These are phyloP conservation scores for Verticillium isaacii DNA, from an alignment of 2,329 filamentous ascomycete genomes.

Conservation along the genomic window DNA sequence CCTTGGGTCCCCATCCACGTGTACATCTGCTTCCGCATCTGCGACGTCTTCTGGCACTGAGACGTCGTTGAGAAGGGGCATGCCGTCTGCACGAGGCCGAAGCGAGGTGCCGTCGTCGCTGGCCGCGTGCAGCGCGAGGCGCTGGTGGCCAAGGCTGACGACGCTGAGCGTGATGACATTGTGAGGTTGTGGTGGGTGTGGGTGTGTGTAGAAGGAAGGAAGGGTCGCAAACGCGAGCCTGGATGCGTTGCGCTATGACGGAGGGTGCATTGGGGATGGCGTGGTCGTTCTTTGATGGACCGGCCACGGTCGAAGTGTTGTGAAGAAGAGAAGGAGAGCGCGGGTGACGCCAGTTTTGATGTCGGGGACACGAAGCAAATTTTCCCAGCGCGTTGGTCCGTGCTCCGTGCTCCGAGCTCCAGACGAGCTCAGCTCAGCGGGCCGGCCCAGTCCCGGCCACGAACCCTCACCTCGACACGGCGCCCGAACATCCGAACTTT, in stretches of 20 bases:
- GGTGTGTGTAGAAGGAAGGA: background rate
- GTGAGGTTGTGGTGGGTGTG: background rate
- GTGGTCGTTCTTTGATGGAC: background rate
- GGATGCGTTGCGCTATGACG: background rate
- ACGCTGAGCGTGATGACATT: conserved; percentile 4
- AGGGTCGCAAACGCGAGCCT: background rate
- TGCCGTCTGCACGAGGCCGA: conserved; percentile 1
- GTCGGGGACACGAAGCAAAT: background rate
- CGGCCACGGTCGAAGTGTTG: background rate
- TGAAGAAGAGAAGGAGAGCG: background rate
- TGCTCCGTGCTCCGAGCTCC: background rate
- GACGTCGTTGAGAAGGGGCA: conserved; percentile 34
- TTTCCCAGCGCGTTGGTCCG: background rate
- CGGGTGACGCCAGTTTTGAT: background rate
- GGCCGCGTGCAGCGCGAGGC: conserved; percentile 7
- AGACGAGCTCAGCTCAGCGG: background rate
- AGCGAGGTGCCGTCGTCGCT: conserved; percentile 1
- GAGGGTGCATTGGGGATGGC: background rate
- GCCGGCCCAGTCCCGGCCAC: background rate
- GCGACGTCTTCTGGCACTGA: conserved; percentile 30
- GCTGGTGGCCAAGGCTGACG: conserved; percentile 6
- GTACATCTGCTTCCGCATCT: conserved; percentile 30
- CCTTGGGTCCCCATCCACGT: conserved; percentile 23
- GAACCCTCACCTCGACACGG: no score
- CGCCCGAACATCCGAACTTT: no score